These are phyloP conservation scores for Jackrogersella multiformis DNA, from an alignment of 495 filamentous ascomycete genomes.

Conservation along the genomic window DNA sequence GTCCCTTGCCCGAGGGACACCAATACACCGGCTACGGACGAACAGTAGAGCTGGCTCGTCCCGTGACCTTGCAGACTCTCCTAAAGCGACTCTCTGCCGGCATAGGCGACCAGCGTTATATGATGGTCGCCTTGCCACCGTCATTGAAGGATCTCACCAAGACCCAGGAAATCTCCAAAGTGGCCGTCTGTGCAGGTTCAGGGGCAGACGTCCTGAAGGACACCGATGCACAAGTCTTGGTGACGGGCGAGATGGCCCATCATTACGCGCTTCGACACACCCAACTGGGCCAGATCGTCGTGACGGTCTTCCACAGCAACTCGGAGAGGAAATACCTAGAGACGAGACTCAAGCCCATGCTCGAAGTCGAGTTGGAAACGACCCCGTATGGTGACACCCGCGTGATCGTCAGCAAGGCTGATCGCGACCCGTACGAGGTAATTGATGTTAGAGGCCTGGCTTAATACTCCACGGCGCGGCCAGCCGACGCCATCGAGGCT, in stretches of 20 bases:
- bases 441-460: slow-evolving; percentile 47
- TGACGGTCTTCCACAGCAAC: slow-evolving; percentile 91
- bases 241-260: slow-evolving; percentile 94
- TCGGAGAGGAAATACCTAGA: slow-evolving; percentile 84
- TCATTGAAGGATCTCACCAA: slow-evolving; percentile 29
- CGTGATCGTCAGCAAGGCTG: slow-evolving; percentile 78
- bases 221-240: slow-evolving; percentile 75
- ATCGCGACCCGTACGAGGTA: slow-evolving; percentile 73
- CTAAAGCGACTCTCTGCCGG: slow-evolving; percentile 59
- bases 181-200: slow-evolving; percentile 84
- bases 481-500: neutral
- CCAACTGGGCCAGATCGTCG: slow-evolving; percentile 85
- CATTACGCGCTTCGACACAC: slow-evolving; percentile 87
- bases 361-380: slow-evolving; percentile 62
- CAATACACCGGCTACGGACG: slow-evolving; percentile 81
- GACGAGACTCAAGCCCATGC: slow-evolving; percentile 70
- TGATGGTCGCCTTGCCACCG: slow-evolving; percentile 54
- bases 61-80: slow-evolving; percentile 67
- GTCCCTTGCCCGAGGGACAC: slow-evolving; percentile 59
- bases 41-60: slow-evolving; percentile 67
- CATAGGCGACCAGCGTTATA: slow-evolving; percentile 49
- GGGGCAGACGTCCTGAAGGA: slow-evolving; percentile 78
- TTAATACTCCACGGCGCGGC: slow-evolving; percentile 1
- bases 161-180: slow-evolving; percentile 60
- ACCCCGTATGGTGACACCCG: slow-evolving; percentile 54